phyloP scores from a whole-genome alignment of 106 monocot species.

The Apostasia ramifera region DNA sequence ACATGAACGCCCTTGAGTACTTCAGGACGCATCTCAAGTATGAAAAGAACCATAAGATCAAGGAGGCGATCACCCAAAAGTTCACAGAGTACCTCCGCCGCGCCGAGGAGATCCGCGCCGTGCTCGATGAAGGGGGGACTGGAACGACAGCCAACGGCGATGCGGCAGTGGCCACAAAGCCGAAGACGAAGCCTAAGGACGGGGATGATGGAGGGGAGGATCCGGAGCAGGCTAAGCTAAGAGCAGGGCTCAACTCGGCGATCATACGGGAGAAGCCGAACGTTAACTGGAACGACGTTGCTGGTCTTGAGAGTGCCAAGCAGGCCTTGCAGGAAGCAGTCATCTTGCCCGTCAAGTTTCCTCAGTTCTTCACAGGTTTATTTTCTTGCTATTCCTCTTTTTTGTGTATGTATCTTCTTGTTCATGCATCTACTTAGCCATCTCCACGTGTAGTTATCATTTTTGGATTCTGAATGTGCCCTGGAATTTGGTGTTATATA shows the following conservation, averaged over 20 bases:
- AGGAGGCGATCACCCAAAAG: conserved; percentile 87
- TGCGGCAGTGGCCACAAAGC: conserved; percentile 54
- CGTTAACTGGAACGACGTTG: conserved; percentile 84
- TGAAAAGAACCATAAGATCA: conserved; percentile 77
- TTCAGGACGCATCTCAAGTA: conserved; percentile 85
- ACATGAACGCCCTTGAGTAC: conserved; percentile 94
- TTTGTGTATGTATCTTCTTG: not conserved
- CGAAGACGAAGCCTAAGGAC: conserved; percentile 75
- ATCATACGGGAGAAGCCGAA: conserved; percentile 80
- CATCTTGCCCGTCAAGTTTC: conserved; percentile 81
- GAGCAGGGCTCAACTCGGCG: conserved; percentile 71
- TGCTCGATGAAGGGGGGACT: conserved; percentile 69
- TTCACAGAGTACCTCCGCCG: conserved; percentile 92
- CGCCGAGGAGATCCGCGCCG: conserved; percentile 87
- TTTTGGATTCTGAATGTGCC: no score
- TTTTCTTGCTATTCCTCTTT: not conserved
- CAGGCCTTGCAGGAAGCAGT: conserved; percentile 87
- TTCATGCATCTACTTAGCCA: not conserved
- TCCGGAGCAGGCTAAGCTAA: conserved; percentile 65
- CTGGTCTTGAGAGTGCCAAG: conserved; percentile 82
- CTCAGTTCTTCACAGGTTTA: conserved; percentile 81
- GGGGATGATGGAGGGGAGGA: conserved; percentile 62
- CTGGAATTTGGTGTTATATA: no score
- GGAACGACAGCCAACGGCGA: conserved; percentile 54
- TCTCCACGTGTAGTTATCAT: not conserved